These are phyloP conservation scores for Penicillium sp. DNA, from an alignment of 2,329 filamentous ascomycete genomes.

Conservation along the genomic window DNA sequence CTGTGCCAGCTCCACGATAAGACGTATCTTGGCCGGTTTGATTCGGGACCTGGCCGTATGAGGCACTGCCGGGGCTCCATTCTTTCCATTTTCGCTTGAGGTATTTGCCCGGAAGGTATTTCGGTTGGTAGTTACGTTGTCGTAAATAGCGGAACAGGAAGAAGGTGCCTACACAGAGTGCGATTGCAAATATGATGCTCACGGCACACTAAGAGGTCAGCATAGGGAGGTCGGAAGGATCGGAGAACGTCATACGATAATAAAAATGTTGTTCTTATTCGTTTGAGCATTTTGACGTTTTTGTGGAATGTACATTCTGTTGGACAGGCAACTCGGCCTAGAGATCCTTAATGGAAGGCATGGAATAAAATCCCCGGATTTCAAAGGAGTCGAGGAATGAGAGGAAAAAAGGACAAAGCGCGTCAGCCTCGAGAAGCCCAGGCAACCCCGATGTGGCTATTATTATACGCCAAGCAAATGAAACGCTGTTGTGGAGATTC, in stretches of 20 bases:
- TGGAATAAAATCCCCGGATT: constrained; percentile 14
- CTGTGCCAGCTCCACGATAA: constrained; percentile 24
- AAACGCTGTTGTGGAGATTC: constrained; percentile 5
- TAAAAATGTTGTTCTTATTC: constrained; percentile 25
- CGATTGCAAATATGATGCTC: constrained; percentile 30
- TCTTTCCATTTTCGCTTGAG: constrained; percentile 52
- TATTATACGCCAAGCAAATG: constrained; percentile 11
- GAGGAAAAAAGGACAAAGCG: constrained; percentile 4
- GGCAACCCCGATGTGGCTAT: constrained; percentile 2
- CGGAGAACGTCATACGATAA: constrained; percentile 27
- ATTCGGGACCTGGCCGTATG: constrained; percentile 41
- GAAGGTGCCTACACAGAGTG: constrained; percentile 30
- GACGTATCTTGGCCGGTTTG: constrained; percentile 23
- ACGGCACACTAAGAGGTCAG: constrained; percentile 24
- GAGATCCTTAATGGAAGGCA: constrained; percentile 15
- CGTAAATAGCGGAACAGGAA: constrained; percentile 44
- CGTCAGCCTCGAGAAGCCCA: constrained; percentile 2
- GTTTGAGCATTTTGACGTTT: constrained; percentile 14
- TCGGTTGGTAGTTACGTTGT: constrained; percentile 46
- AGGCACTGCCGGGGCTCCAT: constrained; percentile 43
- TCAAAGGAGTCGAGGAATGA: constrained; percentile 6
- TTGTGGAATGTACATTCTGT: constrained; percentile 23
- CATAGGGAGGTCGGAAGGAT: background rate
- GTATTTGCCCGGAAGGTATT: constrained; percentile 50
- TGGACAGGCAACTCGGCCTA: constrained; percentile 14